Evolutionary conservation across 129 eudicot species (phyloP).

Genomic region (Oenanthe sinensis): DNA sequence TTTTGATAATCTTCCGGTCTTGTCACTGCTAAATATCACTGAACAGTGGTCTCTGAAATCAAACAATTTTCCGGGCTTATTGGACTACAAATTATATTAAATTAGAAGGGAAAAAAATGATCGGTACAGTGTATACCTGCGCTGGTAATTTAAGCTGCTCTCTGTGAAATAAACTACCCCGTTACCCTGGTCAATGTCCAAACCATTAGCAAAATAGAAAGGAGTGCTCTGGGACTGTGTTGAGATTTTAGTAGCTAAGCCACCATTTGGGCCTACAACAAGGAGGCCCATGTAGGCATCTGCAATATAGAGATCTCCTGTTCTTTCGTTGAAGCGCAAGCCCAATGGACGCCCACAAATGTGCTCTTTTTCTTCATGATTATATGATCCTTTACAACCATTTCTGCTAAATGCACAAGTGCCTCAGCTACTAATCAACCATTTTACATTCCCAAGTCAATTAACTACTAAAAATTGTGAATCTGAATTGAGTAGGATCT

Average conservation of each 20-base stretch:
- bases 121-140: conserved; percentile 22
- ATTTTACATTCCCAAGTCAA: not conserved
- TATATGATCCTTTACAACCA: conserved; percentile 2
- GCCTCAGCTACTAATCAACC: not conserved
- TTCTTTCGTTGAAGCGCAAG: conserved; percentile 28
- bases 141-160: conserved; percentile 34
- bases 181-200: conserved; percentile 41
- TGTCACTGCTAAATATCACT: conserved; percentile 31
- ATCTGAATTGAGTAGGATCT: not conserved
- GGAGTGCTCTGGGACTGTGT: conserved; percentile 29
- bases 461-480: not conserved
- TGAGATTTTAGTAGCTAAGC: conserved; percentile 28
- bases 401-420: conserved; percentile 5
- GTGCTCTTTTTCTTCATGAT: conserved; percentile 30
- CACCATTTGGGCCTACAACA: conserved; percentile 42
- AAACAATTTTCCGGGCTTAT: not conserved
- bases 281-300: conserved; percentile 52
- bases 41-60: conserved; percentile 30
- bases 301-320: conserved; percentile 47
- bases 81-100: not conserved
- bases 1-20: conserved; percentile 44
- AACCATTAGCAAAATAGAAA: conserved; percentile 33
- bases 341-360: conserved; percentile 59
- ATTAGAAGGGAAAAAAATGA: not conserved
- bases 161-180: conserved; percentile 40